Evolutionary conservation across 139 green algal genomes (phyloP), one percentile per base, ranked within the genome.

Genomic region (Auxenochlorella protothecoides): DNA sequence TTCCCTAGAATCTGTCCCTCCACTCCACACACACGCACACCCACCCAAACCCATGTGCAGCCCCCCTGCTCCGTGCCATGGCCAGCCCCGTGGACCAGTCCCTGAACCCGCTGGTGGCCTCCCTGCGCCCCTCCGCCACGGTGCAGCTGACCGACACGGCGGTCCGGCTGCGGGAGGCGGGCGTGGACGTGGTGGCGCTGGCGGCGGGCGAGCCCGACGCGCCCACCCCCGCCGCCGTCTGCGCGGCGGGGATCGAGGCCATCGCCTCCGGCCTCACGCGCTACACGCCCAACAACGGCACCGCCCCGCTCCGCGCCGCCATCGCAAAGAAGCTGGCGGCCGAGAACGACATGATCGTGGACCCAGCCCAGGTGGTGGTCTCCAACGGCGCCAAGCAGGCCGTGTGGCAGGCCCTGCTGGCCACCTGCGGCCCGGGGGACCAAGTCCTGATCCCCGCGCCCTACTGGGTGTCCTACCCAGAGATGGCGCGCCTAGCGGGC

Each of bases 401-500:
- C 66, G 90, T 97, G 71, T 94, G 88, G 88, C 93, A 98, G 76
- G 85, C 79, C 27, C 75, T 96, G 27, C 68, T 95, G 57, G 87
- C 89, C 2, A 76, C 69, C 4, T 90, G 82, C 68, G 66, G 63
- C 7, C 72, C 79, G 5, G 89, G 83, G 3, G 88, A 96, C 71
- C 87, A 96, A 86, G 90, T 97, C 10, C 76, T 97, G 68, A 94
- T 99, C 64, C 95, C 95, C 2, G 89, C 95, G 53, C 95, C 95
- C 7, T 98, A 93, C 80, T 99, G 95, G 95, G 89, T 96, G 69
- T 92, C 80, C 63, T 99, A 99, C 80, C 92, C 94, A 0, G 94
- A 98, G 74, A 99, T 99, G 93, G 92, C 87, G 0, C 69, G 72
- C 6, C 74, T 99, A 69, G 89, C 91, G 15, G 86, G 83, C 5